Evolutionary conservation across 345 rosid genomes (phyloP), one percentile per base, ranked within the genome.

Genomic region (Melaleuca quinquenervia): DNA sequence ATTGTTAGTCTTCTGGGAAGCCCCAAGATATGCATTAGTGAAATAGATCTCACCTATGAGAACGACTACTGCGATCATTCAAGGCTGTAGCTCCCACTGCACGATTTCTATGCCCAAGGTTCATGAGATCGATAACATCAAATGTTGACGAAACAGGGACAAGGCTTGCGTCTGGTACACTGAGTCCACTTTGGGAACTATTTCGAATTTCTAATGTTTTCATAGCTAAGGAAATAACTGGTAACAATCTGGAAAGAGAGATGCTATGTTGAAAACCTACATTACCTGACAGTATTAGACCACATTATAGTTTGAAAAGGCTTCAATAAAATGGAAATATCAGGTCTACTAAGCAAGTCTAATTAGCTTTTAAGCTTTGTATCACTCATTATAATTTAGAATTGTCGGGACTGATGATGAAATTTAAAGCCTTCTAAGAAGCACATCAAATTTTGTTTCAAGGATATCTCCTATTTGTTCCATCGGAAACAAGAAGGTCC

Each of bases 51-150:
- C 85, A 97, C 99, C 99, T 97, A 82, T 97, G 99, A 86, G 99
- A 97, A 84, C 99, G 98, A 88, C 99, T 97, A 88, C 99, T 97
- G 18, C 98, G 94, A 64, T 97, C 99, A 94, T 97, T 97, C 87
- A 97, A 82, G 74, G 99, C 98, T 86, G 98, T 97, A 87, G 98
- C 94, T 56, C 99, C 98, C 22, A 96, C 98, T 29, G 92, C 98
- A 75, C 99, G 98, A 83, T 96, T 96, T 88, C 91, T 94, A 7
- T 96, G 98, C 86, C 99, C 99, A 70, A 93, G 89, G 90, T 92
- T 94, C 99, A 97, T 97, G 85, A 97, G 91, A 85, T 94, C 96
- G 87, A 97, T 93, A 56, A 97, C 99, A 90, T 94, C 98, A 82
- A 86, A 89, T 85, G 98, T 93, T 90, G 98, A 94, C 74, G 98